Percentiles rank a stretch among this genome's conserved stretches.
Evolutionary conservation across 768 basidiomycete genomes (phyloP).

Genomic region (Mycena galopus): DNA sequence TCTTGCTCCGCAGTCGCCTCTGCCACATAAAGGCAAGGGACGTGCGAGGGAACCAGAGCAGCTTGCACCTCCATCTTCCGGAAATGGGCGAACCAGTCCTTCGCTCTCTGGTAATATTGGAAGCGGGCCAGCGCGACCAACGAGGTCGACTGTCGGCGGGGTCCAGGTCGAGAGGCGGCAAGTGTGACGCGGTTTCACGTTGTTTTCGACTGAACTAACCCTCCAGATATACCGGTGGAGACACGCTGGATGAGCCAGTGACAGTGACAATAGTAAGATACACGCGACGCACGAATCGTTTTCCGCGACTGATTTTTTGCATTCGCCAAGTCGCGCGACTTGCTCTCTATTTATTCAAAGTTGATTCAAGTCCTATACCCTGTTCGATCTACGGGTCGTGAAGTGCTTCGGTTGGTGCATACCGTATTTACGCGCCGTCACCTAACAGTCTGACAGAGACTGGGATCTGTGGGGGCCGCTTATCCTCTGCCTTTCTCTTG

Average conservation of each 20-base stretch:
- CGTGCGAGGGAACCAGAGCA: conserved; percentile 71
- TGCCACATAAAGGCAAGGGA: conserved; percentile 67
- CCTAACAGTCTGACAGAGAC: conserved; percentile 66
- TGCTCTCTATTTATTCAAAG: conserved; percentile 92
- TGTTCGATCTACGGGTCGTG: conserved; percentile 76
- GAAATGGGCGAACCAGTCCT: conserved; percentile 49
- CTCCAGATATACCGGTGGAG: conserved; percentile 79
- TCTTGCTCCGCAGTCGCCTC: conserved; percentile 54
- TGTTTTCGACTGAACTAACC: not conserved
- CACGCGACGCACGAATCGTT: conserved; percentile 43
- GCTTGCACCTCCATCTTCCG: conserved; percentile 59
- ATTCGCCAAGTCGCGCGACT: conserved; percentile 79
- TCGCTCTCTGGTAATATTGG: conserved; percentile 81
- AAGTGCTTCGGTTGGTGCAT: conserved; percentile 77
- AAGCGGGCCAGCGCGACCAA: conserved; percentile 57
- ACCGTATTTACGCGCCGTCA: not conserved
- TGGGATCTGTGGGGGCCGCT: conserved; percentile 99
- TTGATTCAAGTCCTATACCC: conserved; percentile 95
- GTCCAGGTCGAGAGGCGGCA: conserved; percentile 91
- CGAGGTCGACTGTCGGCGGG: conserved; percentile 83
- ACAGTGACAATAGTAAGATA: conserved; percentile 85
- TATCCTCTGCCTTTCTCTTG: conserved; percentile 82
- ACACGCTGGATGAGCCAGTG: conserved; percentile 95
- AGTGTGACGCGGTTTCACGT: conserved; percentile 34
- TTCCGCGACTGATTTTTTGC: not conserved